These are phyloP conservation scores for Pestalotiopsis sp. DNA, from an alignment of 2,329 filamentous ascomycete genomes.

Conservation along the genomic window DNA sequence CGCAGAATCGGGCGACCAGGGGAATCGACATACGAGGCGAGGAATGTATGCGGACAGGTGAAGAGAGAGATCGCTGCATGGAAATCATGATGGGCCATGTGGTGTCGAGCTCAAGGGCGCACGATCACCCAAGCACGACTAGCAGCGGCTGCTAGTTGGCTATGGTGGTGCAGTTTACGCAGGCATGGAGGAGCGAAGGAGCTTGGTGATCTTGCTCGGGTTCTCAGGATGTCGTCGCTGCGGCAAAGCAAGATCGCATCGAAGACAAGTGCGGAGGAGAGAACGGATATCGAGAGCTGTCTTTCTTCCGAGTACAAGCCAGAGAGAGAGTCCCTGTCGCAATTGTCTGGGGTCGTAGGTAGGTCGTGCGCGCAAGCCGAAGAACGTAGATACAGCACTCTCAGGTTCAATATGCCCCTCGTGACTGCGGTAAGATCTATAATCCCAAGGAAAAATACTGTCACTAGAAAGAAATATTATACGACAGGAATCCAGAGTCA, in stretches of 20 bases:
- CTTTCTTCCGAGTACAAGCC: background rate
- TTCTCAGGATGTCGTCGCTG: conserved; percentile 17
- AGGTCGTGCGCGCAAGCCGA: background rate
- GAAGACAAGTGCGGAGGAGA: background rate
- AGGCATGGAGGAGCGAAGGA: background rate
- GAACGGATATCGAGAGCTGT: background rate
- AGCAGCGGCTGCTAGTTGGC: conserved; percentile 33
- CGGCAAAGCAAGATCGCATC: background rate
- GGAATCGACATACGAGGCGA: conserved; percentile 59
- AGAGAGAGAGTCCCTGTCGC: background rate
- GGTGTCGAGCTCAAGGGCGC: conserved; percentile 26
- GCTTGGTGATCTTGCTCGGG: background rate
- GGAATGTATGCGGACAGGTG: conserved; percentile 60
- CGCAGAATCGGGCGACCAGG: background rate
- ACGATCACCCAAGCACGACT: conserved; percentile 39
- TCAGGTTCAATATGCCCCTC: background rate
- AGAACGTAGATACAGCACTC: background rate
- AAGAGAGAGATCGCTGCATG: conserved; percentile 66
- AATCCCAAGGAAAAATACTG: background rate
- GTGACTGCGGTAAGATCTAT: background rate
- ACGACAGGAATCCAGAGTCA: background rate
- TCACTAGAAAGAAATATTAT: background rate
- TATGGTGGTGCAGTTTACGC: conserved; percentile 18
- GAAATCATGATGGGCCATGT: conserved; percentile 61
- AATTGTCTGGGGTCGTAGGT: background rate